phyloP scores from a whole-genome alignment of 805 yeast genomes.

The Teunomyces atbi region DNA sequence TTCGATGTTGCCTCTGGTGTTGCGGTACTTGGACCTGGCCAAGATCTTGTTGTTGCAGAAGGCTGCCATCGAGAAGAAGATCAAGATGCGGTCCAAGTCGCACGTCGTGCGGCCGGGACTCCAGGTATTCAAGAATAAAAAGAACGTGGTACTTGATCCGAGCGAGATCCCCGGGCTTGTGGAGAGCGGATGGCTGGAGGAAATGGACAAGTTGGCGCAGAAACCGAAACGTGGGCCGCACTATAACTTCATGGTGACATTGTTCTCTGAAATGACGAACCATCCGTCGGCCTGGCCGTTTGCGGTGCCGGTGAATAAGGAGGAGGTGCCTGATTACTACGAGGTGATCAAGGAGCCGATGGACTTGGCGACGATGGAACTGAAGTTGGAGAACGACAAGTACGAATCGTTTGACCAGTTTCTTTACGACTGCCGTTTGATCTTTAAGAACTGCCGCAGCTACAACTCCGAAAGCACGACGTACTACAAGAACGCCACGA shows the following conservation, averaged over 20 bases:
- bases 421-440: constrained; percentile 79
- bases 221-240: constrained; percentile 94
- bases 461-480: constrained; percentile 95
- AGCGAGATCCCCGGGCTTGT: constrained; percentile 79
- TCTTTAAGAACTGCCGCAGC: constrained; percentile 86
- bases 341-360: constrained; percentile 96
- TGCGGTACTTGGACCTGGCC: constrained; percentile 81
- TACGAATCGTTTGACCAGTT: constrained; percentile 90
- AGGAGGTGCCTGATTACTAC: constrained; percentile 95
- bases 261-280: constrained; percentile 83
- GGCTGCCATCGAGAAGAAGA: constrained; percentile 86
- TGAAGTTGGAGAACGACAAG: constrained; percentile 85
- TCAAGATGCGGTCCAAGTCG: constrained; percentile 73
- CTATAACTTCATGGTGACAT: constrained; percentile 86
- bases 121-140: constrained; percentile 55
- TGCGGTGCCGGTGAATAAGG: constrained; percentile 85
- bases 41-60: constrained; percentile 84
- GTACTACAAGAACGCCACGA: constrained; percentile 90
- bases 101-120: constrained; percentile 83
- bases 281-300: constrained; percentile 99
- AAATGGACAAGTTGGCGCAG: constrained; percentile 95
- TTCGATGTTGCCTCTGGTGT: constrained; percentile 79
- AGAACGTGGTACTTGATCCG: constrained; percentile 63
- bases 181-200: constrained; percentile 98
- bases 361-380: constrained; percentile 96